These are phyloP conservation scores for Fomitopsis schrenkii DNA, from an alignment of 1,284 basidiomycete species.

Conservation along the genomic window DNA sequence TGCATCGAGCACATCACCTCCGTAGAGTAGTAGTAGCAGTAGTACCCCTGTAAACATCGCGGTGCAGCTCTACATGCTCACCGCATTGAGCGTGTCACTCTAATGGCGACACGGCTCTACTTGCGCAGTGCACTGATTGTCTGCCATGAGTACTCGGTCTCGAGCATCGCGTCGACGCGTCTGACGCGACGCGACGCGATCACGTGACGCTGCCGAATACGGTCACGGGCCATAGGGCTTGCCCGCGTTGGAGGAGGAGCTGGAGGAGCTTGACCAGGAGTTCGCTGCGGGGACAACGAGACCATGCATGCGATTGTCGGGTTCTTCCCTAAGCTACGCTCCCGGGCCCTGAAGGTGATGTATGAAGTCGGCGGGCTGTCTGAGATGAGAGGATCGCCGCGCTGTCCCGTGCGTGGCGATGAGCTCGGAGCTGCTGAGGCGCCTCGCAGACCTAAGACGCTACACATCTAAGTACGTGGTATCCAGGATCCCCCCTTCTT, in stretches of 20 bases:
- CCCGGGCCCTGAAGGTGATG: slow-evolving; percentile 25
- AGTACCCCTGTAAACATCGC: no score
- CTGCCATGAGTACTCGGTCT: no score
- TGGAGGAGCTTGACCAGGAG: slow-evolving; percentile 25
- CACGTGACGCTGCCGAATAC: not conserved
- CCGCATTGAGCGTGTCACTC: no score
- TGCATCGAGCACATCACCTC: no score
- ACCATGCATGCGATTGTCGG: slow-evolving; percentile 22
- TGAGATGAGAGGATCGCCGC: slow-evolving; percentile 18
- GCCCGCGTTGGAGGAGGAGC: slow-evolving; percentile 12
- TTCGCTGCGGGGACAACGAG: slow-evolving; percentile 26
- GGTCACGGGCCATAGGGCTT: slow-evolving; percentile 10
- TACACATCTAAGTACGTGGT: slow-evolving; percentile 16
- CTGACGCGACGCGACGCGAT: no score
- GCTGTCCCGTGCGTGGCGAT: slow-evolving; percentile 13
- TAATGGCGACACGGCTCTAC: no score
- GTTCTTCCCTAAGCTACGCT: slow-evolving; percentile 23
- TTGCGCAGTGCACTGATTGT: no score
- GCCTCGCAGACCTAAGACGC: slow-evolving; percentile 21
- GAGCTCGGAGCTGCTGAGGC: slow-evolving; percentile 24
- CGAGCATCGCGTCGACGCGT: no score
- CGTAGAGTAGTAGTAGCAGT: no score
- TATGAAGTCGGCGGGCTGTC: slow-evolving; percentile 19
- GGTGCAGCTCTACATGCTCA: no score
- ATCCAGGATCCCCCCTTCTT: no score